Percentiles rank a stretch among this genome's conserved stretches.
These are phyloP conservation scores for Skeletonema grethae DNA, from an alignment of 108 stramenopile species.

Conservation along the genomic window DNA sequence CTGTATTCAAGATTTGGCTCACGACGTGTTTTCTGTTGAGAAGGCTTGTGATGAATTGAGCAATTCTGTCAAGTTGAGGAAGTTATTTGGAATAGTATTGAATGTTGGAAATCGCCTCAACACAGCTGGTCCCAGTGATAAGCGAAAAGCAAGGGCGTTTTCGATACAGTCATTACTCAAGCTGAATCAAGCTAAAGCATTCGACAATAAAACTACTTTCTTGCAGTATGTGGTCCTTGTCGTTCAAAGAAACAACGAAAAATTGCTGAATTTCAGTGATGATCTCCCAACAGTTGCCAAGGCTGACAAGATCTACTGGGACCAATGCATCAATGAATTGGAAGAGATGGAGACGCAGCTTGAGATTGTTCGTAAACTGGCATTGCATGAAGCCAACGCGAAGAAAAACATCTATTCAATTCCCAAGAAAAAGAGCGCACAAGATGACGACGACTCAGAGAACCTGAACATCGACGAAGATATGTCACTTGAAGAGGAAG, in stretches of 20 bases:
- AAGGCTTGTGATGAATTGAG: conserved; percentile 85
- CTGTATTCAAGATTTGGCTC: conserved; percentile 72
- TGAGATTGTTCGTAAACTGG: conserved; percentile 76
- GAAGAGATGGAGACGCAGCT: conserved; percentile 86
- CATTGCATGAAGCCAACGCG: conserved; percentile 60
- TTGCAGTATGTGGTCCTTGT: conserved; percentile 92
- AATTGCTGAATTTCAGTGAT: conserved; percentile 75
- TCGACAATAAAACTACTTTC: conserved; percentile 97
- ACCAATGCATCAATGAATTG: conserved; percentile 76
- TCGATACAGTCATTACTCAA: conserved; percentile 93
- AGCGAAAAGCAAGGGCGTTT: conserved; percentile 88
- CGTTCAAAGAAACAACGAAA: conserved; percentile 83
- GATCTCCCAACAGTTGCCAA: conserved; percentile 79
- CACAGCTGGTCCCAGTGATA: conserved; percentile 71
- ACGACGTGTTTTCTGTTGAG: conserved; percentile 62
- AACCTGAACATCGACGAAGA: conserved; percentile 62
- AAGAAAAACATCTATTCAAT: conserved; percentile 33
- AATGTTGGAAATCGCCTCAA: conserved; percentile 93
- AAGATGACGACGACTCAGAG: conserved; percentile 64
- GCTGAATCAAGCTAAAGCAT: conserved; percentile 93
- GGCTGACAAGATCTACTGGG: conserved; percentile 85
- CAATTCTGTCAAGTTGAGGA: conserved; percentile 75
- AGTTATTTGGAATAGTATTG: conserved; percentile 87
- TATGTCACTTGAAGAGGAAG: conserved; percentile 81
- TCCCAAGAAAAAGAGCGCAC: conserved; percentile 37